A percentile compares a stretch with the other conserved stretches of the same genome.
These are phyloP conservation scores for Fusarium sp. DNA, from an alignment of 2,329 filamentous ascomycete species.

Conservation along the genomic window DNA sequence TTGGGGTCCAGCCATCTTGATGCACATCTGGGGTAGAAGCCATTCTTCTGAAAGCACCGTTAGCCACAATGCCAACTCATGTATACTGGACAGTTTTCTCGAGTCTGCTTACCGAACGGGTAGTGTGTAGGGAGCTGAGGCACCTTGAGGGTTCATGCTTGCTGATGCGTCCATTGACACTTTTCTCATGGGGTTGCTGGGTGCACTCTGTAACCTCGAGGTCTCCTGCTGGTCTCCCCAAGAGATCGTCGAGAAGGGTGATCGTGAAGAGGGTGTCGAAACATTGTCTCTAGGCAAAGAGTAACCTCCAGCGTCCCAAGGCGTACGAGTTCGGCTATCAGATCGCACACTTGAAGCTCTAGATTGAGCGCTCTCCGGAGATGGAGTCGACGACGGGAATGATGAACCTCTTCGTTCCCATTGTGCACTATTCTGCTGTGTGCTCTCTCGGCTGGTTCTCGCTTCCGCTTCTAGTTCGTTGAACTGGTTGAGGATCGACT, in stretches of 20 bases:
- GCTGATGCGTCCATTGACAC: conserved; percentile 48
- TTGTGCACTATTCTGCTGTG: conserved; percentile 7
- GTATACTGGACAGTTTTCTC: neutral
- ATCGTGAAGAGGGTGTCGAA: conserved; percentile 47
- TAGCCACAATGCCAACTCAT: conserved; percentile 2
- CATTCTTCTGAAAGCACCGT: conserved; percentile 35
- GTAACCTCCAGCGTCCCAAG: conserved; percentile 64
- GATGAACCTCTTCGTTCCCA: conserved; percentile 20
- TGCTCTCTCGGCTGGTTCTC: conserved; percentile 14
- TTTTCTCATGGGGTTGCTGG: conserved; percentile 45
- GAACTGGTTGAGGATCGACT: conserved; percentile 40
- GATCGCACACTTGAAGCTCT: conserved; percentile 36
- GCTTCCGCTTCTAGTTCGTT: conserved; percentile 29
- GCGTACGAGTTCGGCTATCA: conserved; percentile 52
- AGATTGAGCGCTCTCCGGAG: conserved; percentile 47
- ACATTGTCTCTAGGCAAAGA: conserved; percentile 57
- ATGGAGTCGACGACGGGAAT: conserved; percentile 49
- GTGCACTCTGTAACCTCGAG: conserved; percentile 20
- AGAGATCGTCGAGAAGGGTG: conserved; percentile 39
- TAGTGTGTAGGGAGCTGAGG: conserved; percentile 35
- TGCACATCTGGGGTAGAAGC: conserved; percentile 36
- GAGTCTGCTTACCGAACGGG: conserved; percentile 41
- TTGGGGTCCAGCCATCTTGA: conserved; percentile 35
- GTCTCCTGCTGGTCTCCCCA: conserved; percentile 42
- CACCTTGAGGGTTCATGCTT: conserved; percentile 16